Percentiles rank a stretch among this genome's conserved stretches.
phyloP scores from a whole-genome alignment of 2,329 filamentous ascomycete species.

The Aspergillus sclerotialis region DNA sequence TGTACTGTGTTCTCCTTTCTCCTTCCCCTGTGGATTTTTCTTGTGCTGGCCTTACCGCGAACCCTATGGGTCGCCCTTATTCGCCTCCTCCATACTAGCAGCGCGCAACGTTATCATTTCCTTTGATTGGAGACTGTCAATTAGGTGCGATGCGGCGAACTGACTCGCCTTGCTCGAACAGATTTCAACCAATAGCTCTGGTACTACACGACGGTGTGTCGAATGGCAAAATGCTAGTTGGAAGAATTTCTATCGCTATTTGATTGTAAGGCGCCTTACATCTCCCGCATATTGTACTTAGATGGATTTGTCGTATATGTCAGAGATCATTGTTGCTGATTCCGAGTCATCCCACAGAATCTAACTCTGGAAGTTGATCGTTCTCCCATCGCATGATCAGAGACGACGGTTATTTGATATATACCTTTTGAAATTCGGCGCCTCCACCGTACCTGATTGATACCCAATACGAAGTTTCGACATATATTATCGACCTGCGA shows the following conservation, averaged over 20 bases:
- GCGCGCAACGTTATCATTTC: neutral
- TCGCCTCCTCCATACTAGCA: neutral
- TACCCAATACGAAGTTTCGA: too few species aligned
- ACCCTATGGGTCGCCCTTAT: neutral
- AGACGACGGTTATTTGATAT: too few species aligned
- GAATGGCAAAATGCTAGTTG: conserved; percentile 11
- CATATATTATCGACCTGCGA: too few species aligned
- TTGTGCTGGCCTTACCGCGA: neutral
- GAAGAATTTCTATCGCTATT: conserved; percentile 6
- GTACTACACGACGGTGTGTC: conserved; percentile 5
- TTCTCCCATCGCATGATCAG: neutral
- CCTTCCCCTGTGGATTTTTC: neutral
- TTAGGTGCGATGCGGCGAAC: conserved; percentile 8
- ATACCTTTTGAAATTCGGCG: too few species aligned
- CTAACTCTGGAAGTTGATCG: neutral
- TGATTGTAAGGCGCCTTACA: neutral
- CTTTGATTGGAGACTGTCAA: conserved; percentile 11
- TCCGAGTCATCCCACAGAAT: neutral
- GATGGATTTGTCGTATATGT: too few species aligned
- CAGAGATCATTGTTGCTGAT: neutral
- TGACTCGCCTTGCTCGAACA: conserved; percentile 3
- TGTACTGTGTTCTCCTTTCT: neutral
- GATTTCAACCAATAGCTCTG: conserved; percentile 3
- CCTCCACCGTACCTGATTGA: too few species aligned
- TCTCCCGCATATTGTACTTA: neutral